Percentiles rank a stretch among this genome's conserved stretches.
phyloP scores from a whole-genome alignment of 73 alveolate species.

The Stentor coeruleus region DNA sequence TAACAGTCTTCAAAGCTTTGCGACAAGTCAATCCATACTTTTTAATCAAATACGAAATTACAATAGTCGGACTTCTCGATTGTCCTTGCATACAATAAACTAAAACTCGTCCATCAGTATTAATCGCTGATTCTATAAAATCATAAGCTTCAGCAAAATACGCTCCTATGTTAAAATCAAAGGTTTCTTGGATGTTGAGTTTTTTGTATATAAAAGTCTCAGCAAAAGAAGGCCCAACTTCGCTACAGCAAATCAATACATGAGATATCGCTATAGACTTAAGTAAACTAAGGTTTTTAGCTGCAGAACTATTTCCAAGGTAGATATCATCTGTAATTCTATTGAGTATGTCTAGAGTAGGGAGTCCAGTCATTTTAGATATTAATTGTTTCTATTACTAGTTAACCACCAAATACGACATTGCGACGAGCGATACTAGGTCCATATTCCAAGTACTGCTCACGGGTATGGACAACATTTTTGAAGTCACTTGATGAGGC shows the following conservation, averaged over 20 bases:
- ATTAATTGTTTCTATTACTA: too few relatives aligned
- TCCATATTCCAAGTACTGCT: constrained; percentile 86
- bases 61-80: constrained; percentile 56
- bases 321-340: neutral
- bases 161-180: neutral
- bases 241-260: constrained; percentile 11
- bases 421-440: constrained; percentile 93
- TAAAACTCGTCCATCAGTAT: constrained; percentile 25
- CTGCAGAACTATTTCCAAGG: constrained; percentile 10
- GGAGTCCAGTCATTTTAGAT: too few relatives aligned
- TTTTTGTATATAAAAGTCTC: neutral
- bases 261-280: neutral
- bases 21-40: constrained; percentile 23
- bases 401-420: constrained; percentile 80
- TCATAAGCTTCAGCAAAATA: constrained; percentile 20
- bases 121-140: constrained; percentile 2
- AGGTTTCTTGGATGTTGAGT: constrained; percentile 2
- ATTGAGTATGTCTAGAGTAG: neutral
- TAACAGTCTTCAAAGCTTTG: constrained; percentile 27
- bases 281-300: neutral
- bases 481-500: constrained; percentile 63
- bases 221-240: neutral
- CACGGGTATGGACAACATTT: constrained; percentile 74
- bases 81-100: constrained; percentile 61
- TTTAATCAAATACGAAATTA: constrained; percentile 54